Evolutionary conservation across 176 grass and related monocot species (phyloP), one percentile per base, ranked within the genome.

Genomic region (Cocos nucifera): DNA sequence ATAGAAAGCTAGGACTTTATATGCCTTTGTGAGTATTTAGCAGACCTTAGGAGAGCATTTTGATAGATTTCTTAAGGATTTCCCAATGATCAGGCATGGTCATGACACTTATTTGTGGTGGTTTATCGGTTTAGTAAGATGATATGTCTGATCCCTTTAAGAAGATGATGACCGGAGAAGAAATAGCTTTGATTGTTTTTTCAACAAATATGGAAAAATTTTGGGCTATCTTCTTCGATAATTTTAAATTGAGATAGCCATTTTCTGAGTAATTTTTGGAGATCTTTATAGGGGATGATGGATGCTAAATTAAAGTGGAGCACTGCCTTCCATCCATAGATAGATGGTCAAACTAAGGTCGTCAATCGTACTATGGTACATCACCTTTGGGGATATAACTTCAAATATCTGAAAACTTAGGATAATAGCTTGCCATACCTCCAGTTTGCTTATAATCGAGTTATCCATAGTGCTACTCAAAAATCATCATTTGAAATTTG

Each of bases 201-300:
- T 7, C 2, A 27, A 48, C 27, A 59, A 0, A 14, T 49, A 19
- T 59, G 22, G 17, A 58, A 19, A 70, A 53, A 4, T 26, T 27
- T 62, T 62, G 35, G 35, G 9, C 4, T 62, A 18, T 19, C 55
- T 51, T 61, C 2, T 27, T 72, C 4, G 8, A 62, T 72, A 23
- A 16, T 61, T 19, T 72, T 3, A 5, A 10, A 19, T 5, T 9
- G 14, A 15, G 19, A 61, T 4, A 30, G 9, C 10, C 29, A 10
- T 61, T 61, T 72, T 26, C 30, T 72, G 14, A 64, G 57, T 30
- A 62, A 73, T 3, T 62, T 73, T 54, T 64, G 49, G 16, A 4
- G 8, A 32, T 73, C 20, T 7, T 8, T 32, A 8, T 32, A 1
- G 6, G 30, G 30, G 30, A 32, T 32, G 6, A 1, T 32, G 6